Percentiles rank a stretch among this genome's conserved stretches.
Conservation (phyloP, 2,329 filamentous ascomycete genomes). For the Neonectria magnoliae region DNA sequence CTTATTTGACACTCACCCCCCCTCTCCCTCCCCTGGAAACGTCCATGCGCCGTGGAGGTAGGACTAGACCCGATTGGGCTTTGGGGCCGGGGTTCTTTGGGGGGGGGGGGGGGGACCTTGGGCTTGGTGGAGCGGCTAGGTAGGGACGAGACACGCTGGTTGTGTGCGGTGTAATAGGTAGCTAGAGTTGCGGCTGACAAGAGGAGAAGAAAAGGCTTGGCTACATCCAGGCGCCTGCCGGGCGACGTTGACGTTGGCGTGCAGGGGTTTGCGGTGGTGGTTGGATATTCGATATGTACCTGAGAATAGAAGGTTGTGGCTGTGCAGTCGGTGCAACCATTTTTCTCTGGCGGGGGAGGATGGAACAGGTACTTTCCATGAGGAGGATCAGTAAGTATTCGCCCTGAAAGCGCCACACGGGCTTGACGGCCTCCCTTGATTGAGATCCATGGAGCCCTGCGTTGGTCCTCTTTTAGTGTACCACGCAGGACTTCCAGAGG, state of each 20-base stretch:
- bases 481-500: not conserved
- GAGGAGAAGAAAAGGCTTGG: not conserved
- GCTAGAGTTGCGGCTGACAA: not conserved
- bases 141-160: not conserved
- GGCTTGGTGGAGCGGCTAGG: not conserved
- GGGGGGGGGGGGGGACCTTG: not conserved
- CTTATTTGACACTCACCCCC: not conserved
- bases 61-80: conserved; percentile 15
- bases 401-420: not conserved
- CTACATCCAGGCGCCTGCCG: not conserved
- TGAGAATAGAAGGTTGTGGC: conserved; percentile 6
- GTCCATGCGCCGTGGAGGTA: not conserved
- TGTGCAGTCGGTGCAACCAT: conserved; percentile 7
- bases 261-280: not conserved
- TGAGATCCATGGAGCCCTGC: not conserved
- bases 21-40: not conserved
- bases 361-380: no score
- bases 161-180: not conserved
- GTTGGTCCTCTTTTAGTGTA: not conserved
- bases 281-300: not conserved
- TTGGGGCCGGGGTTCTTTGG: conserved; percentile 5
- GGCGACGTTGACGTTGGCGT: not conserved
- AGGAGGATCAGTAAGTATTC: no score
- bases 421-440: not conserved
- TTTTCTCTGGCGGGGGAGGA: not conserved